A percentile compares a stretch with the other conserved stretches of the same genome.
Evolutionary conservation across 1,139 yeast genomes (phyloP).

Genomic region (Meyerozyma sp.): DNA sequence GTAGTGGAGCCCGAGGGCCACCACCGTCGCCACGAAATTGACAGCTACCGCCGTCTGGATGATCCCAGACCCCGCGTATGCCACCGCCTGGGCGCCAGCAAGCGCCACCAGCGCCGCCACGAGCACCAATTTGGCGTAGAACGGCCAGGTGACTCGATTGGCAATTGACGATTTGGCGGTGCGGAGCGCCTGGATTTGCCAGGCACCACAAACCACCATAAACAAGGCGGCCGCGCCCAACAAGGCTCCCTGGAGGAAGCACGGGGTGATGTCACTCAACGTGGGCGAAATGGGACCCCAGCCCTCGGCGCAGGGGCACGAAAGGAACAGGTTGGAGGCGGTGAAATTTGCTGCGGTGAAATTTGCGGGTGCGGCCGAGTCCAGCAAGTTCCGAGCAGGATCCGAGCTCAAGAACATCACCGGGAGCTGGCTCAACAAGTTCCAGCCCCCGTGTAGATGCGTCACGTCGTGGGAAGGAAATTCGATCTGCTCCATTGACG

Average conservation of each 20-base stretch:
- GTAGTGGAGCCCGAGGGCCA: conserved; percentile 58
- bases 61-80: conserved; percentile 27
- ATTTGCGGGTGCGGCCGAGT: background rate
- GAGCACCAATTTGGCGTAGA: conserved; percentile 34
- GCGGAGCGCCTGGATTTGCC: conserved; percentile 35
- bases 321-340: background rate
- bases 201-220: conserved; percentile 50
- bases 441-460: conserved; percentile 7
- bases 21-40: conserved; percentile 37
- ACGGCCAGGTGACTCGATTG: conserved; percentile 38
- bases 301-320: conserved; percentile 42
- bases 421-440: conserved; percentile 6
- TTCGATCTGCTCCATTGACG: conserved; percentile 9
- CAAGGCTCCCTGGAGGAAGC: conserved; percentile 72
- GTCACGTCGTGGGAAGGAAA: conserved; percentile 3
- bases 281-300: conserved; percentile 64
- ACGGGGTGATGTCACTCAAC: conserved; percentile 71
- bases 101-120: conserved; percentile 11
- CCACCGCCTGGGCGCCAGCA: background rate
- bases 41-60: conserved; percentile 36
- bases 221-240: conserved; percentile 46
- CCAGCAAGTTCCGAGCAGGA: background rate
- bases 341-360: background rate
- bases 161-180: conserved; percentile 24
- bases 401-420: conserved; percentile 6